A percentile compares a stretch with the other conserved stretches of the same genome.
These are phyloP conservation scores for Claviceps spartinae DNA, from an alignment of 2,329 filamentous ascomycete species.

Conservation along the genomic window DNA sequence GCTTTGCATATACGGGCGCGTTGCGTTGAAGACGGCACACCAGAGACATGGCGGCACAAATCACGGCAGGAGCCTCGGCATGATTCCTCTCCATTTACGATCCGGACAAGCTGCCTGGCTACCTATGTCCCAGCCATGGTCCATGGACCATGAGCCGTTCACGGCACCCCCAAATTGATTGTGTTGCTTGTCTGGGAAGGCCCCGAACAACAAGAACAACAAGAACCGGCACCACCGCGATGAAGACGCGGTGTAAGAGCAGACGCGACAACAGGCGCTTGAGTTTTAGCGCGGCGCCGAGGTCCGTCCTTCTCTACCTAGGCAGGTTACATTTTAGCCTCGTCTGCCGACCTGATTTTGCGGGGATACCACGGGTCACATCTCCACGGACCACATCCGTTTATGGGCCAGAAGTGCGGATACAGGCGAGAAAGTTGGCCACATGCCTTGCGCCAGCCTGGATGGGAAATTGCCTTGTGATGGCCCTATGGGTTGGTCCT, in stretches of 20 bases:
- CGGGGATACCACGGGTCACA: background rate
- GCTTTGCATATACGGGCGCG: background rate
- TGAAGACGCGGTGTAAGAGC: background rate
- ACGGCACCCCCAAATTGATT: no score
- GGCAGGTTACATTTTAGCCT: constrained; percentile 6
- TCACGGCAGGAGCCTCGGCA: background rate
- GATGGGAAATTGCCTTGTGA: background rate
- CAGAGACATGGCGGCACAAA: constrained; percentile 5
- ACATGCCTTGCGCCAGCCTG: background rate
- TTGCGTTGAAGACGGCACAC: background rate
- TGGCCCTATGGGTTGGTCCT: background rate
- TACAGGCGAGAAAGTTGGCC: background rate
- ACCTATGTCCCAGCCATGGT: background rate
- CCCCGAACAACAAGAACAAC: background rate
- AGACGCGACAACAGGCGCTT: background rate
- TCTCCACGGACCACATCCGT: background rate
- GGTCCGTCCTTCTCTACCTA: background rate
- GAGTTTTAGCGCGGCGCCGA: background rate
- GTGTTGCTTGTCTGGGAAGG: background rate
- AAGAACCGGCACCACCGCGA: background rate
- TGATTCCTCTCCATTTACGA: background rate
- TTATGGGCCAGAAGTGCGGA: no score
- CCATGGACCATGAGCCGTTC: background rate
- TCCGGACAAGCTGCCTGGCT: constrained; percentile 1
- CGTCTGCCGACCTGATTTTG: background rate